A percentile compares a stretch with the other conserved stretches of the same genome.
phyloP scores from a whole-genome alignment of 768 basidiomycete species.

The Albatrellus ellisii region DNA sequence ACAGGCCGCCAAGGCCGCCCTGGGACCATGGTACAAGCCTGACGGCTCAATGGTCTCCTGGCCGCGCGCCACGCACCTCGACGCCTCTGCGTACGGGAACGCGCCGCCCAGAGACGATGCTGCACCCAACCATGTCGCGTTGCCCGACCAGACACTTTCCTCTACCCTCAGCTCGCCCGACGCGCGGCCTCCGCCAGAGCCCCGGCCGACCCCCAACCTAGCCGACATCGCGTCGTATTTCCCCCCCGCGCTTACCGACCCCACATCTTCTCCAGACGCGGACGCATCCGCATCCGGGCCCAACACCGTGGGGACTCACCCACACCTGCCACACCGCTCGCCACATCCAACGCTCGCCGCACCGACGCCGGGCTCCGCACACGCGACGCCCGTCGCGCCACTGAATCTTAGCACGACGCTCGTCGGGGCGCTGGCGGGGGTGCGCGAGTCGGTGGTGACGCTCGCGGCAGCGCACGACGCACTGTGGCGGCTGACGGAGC shows the following conservation, averaged over 20 bases:
- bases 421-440: slow-evolving; percentile 1
- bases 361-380: background rate
- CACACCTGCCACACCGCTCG: background rate
- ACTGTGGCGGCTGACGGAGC: slow-evolving; percentile 8
- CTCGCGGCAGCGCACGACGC: slow-evolving; percentile 8
- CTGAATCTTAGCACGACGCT: slow-evolving; percentile 1
- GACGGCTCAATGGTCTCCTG: slow-evolving; percentile 13
- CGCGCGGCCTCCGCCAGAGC: background rate
- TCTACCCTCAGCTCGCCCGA: background rate
- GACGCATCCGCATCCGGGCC: background rate
- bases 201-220: background rate
- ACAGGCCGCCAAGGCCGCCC: slow-evolving; percentile 33
- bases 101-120: background rate
- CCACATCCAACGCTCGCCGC: background rate
- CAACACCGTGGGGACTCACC: background rate
- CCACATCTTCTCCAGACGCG: background rate
- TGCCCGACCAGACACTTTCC: background rate
- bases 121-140: background rate
- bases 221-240: slow-evolving; percentile 13
- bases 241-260: slow-evolving; percentile 3
- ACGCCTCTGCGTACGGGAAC: background rate
- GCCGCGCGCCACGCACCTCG: background rate
- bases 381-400: background rate
- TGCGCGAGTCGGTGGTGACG: slow-evolving; percentile 9
- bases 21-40: slow-evolving; percentile 53